These are phyloP conservation scores for Exophiala sideris DNA, from an alignment of 2,329 filamentous ascomycete species.

Conservation along the genomic window DNA sequence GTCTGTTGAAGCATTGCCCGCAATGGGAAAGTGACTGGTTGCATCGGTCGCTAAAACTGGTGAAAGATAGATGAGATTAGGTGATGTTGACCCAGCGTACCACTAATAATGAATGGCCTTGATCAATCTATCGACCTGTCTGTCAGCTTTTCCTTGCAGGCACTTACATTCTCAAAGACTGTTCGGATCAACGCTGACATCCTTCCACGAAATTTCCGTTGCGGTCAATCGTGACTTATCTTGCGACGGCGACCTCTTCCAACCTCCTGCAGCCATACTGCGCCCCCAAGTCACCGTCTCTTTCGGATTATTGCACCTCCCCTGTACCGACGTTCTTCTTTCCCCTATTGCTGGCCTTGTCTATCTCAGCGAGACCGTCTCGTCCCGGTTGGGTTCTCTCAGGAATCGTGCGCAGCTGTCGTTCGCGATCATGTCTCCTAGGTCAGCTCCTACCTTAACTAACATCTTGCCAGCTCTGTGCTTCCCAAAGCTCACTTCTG, in stretches of 20 bases:
- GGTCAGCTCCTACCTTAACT: conserved; percentile 64
- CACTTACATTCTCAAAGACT: too few species aligned
- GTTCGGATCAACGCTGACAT: too few species aligned
- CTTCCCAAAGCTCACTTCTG: conserved; percentile 58
- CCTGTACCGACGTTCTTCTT: conserved; percentile 51
- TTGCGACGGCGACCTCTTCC: conserved; percentile 55
- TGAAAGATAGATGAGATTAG: too few species aligned
- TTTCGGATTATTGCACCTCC: conserved; percentile 32
- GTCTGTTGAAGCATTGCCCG: too few species aligned
- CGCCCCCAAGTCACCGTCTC: conserved; percentile 37
- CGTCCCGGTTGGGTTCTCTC: background rate
- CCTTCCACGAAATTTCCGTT: too few species aligned
- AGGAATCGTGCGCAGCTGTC: conserved; percentile 57
- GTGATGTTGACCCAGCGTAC: too few species aligned
- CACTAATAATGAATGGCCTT: too few species aligned
- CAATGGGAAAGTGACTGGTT: too few species aligned
- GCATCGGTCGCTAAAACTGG: too few species aligned
- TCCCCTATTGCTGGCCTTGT: conserved; percentile 32
- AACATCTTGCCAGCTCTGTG: conserved; percentile 47
- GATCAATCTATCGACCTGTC: too few species aligned
- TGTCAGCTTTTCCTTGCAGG: too few species aligned
- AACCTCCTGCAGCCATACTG: conserved; percentile 56
- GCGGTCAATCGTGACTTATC: conserved; percentile 40
- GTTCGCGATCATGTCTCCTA: conserved; percentile 60
- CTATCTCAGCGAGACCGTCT: too few species aligned